Base-by-base conservation (phyloP, 2,329 filamentous ascomycete genomes). In the Calonectria crousiana region DNA sequence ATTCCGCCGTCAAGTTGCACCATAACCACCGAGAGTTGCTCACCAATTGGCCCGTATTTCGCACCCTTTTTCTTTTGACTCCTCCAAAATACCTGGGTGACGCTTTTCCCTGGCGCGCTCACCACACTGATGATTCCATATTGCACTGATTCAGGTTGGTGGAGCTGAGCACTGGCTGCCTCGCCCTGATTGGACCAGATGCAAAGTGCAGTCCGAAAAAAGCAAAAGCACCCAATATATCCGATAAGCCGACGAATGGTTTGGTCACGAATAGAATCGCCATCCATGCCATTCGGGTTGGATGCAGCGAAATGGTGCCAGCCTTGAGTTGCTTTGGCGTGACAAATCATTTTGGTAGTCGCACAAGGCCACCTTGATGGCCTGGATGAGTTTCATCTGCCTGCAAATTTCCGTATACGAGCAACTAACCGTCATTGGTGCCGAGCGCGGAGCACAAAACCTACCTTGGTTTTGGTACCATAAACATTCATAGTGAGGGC, bases 361-460 rank as follows among this genome's bases (percentile, higher is more conserved):
- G 8, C 23, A 62, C 56, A 62, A 30, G 26, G 6, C 34, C 34
- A 62, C 56, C 56, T 38, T 62, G 34, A 62, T 62, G 56, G 56
- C 38, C 38, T 18, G 10, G 6, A 23, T 8, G 18, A 23, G 53
- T 58, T 58, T 58, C 53, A 58, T 36, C 56, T 11, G 28, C 34
- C 56, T 60, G 34, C 56, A 28, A 26, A 60, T 60, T 58, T 60
- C 56, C 56, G 34, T 41, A 60, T 60, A 60, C 56, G 56, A 60
- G 18, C 56, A 41, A n/a, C 6, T 9, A 60, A 34, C 6, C 10
- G 34, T 14, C 8, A 16, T 34, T 60, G 4, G n/a, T 38, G 28
- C 23, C 3, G 5, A 20, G 16, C 34, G 28, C 13, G 14, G 2
- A 26, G n/a, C 4, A 38, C 13, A n/a, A n/a, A 34, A 20, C 18